A percentile compares a stretch with the other conserved stretches of the same genome.
phyloP scores from a whole-genome alignment of 352 stramenopile species.

The Globisporangium viniferum region DNA sequence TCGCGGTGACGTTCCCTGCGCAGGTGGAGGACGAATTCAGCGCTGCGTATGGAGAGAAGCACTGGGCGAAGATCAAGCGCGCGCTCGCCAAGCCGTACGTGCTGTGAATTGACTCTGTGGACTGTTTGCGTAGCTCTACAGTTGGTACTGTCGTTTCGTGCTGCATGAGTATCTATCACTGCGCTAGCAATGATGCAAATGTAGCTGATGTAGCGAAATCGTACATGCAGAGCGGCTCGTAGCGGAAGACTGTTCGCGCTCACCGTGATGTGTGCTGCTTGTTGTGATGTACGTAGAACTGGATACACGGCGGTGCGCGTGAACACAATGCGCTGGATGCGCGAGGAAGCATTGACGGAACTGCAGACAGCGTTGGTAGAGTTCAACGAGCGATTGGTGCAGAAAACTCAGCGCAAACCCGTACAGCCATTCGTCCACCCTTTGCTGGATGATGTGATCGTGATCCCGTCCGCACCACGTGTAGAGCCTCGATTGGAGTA shows the following conservation, averaged over 20 bases:
- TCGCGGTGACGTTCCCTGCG: conserved; percentile 63
- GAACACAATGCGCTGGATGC: conserved; percentile 63
- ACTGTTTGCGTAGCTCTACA: background rate
- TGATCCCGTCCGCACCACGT: conserved; percentile 59
- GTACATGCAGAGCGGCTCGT: background rate
- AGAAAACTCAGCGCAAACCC: conserved; percentile 31
- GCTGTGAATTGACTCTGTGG: background rate
- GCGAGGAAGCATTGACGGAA: conserved; percentile 47
- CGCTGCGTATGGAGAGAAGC: conserved; percentile 49
- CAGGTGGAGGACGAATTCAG: conserved; percentile 65
- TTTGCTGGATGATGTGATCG: conserved; percentile 50
- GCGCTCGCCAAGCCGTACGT: conserved; percentile 63
- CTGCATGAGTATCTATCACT: background rate
- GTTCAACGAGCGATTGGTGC: conserved; percentile 58
- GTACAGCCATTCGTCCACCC: conserved; percentile 39
- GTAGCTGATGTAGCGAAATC: background rate
- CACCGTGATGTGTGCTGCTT: background rate
- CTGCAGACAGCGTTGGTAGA: conserved; percentile 38
- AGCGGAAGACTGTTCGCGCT: background rate
- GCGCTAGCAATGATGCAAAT: background rate
- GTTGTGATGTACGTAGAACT: conserved; percentile 29
- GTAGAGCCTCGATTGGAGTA: conserved; percentile 28
- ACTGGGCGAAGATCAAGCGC: conserved; percentile 76
- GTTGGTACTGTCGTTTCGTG: background rate
- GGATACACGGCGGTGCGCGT: conserved; percentile 77